Evolutionary conservation across 73 alveolate genomes (phyloP), one percentile per base, ranked within the genome.

Genomic region (Paramecium bursaria): DNA sequence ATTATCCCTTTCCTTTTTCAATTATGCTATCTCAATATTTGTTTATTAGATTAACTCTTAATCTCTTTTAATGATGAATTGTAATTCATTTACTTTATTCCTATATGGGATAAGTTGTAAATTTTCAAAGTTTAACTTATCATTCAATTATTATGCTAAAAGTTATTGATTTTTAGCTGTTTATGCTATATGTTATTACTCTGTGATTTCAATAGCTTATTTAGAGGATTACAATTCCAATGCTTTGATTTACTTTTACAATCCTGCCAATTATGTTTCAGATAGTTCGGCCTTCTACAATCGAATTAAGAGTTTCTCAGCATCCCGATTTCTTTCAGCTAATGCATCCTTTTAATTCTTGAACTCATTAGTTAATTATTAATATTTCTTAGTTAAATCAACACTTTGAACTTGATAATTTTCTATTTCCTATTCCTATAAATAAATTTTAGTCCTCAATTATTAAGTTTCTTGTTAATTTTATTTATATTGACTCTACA

Each of bases 371-470:
- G 33, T 23, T 3, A 25, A 42, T 30, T 67, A 25, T 14, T 31
- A 42, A 67, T 67, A 67, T 67, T 67, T 67, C 19, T 67, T 26
- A 67, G 44, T 47, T 17, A 25, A 67, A 39, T 67, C 82, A 25
- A 39, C 11, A 21, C 22, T 67, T 4, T 21, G 19, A 14, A 39
- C 22, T 33, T 31, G 19, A 2, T 53, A 39, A 39, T 67, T 67
- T 3, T 67, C 82, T 14, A 67, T 7, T 39, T 67, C 82, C 5
- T 42, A 21, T 67, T 47, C 82, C 33, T 25, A 21, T 4, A 67
- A 67, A 67, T 67, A 67, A n/a, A 25, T 31, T 3, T 53, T 39
- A 0, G 82, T 67, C 57, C 44, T 67, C 19, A 67, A 42, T 42
- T 67, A 39, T 2, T 53, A 42, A 67, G 44, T 67, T 39, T 67